Base-by-base conservation (phyloP, 164 flowering plant species). In the Vitis amurensis region DNA sequence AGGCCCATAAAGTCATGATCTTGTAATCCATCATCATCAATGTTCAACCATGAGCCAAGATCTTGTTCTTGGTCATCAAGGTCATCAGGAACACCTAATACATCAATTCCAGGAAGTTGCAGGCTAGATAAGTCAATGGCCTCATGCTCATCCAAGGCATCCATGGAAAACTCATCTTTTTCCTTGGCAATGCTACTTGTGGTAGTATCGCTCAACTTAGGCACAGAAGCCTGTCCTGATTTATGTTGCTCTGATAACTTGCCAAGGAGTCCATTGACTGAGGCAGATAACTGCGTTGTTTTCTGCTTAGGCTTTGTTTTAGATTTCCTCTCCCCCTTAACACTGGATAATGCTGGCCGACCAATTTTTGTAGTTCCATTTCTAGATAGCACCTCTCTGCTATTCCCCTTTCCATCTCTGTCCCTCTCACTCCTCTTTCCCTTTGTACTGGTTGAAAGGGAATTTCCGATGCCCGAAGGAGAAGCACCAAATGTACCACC, bases 361-460 rank as follows among this genome's bases (percentile, higher is more conserved):
- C 96, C 91, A 77, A 80, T 69, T 79, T 86, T 94, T 14, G 78
- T 65, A 63, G 84, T 74, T 74, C 90, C 89, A 82, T 71, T 83
- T 80, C 87, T 88, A 63, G 86, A 80, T 60, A 73, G 19, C 16
- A 71, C 77, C 65, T 84, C 92, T 78, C 91, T 82, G 76, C 76
- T 74, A 52, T 85, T 83, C 57, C 90, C 88, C 74, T 88, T 90
- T 30, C 94, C 93, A 13, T 90, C 92, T 77, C 93, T 84, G 68
- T 93, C 98, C 79, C 97, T 88, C 74, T 87, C 97, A 78, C 94
- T 88, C 81, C 97, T 85, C 85, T 94, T 94, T 74, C 98, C 97
- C 77, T 94, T 94, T 8, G 90, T 79, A 78, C 89, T 88, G 79
- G 91, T 81, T 68, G 81, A 61, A 68, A 91, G 85, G 23, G 90